phyloP scores from a whole-genome alignment of 2,329 filamentous ascomycete species.

The Fusarium anthophilum region DNA sequence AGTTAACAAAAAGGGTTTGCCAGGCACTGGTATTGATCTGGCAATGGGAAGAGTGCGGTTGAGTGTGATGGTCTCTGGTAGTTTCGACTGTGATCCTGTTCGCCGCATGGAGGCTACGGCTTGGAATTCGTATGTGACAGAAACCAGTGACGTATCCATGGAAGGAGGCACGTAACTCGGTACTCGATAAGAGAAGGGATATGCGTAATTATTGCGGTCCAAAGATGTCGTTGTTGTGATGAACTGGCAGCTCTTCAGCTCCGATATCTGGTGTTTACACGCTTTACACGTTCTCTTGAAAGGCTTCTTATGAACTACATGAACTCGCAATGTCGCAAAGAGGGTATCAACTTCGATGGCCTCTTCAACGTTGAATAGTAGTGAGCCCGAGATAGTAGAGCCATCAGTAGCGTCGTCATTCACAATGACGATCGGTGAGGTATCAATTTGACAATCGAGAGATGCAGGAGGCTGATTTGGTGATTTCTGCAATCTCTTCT shows the following conservation, averaged over 20 bases:
- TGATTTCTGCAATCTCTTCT: not conserved
- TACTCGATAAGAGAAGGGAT: conserved; percentile 87
- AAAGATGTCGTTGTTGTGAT: not conserved
- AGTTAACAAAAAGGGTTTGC: conserved; percentile 77
- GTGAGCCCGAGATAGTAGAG: conserved; percentile 4
- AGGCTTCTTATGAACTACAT: conserved; percentile 16
- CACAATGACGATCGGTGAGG: not conserved
- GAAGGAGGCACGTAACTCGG: conserved; percentile 84
- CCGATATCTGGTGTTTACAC: conserved; percentile 24
- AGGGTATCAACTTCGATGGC: conserved; percentile 11
- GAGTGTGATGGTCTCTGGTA: conserved; percentile 63
- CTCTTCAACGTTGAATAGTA: not conserved
- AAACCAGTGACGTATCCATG: conserved; percentile 75
- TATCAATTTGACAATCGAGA: conserved; percentile 17
- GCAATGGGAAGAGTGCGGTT: conserved; percentile 75
- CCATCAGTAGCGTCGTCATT: not conserved
- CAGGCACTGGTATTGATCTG: conserved; percentile 76
- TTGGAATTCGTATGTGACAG: conserved; percentile 80
- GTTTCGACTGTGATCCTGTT: conserved; percentile 52
- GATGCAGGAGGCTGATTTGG: not conserved
- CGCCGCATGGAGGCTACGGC: conserved; percentile 69
- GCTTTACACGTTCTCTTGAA: conserved; percentile 20
- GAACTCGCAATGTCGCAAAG: not conserved
- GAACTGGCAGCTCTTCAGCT: conserved; percentile 27
- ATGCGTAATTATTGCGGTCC: conserved; percentile 50